Evolutionary conservation across 768 basidiomycete species (phyloP), one percentile per base, ranked within the genome.

Genomic region (Pulveroboletus sp.): DNA sequence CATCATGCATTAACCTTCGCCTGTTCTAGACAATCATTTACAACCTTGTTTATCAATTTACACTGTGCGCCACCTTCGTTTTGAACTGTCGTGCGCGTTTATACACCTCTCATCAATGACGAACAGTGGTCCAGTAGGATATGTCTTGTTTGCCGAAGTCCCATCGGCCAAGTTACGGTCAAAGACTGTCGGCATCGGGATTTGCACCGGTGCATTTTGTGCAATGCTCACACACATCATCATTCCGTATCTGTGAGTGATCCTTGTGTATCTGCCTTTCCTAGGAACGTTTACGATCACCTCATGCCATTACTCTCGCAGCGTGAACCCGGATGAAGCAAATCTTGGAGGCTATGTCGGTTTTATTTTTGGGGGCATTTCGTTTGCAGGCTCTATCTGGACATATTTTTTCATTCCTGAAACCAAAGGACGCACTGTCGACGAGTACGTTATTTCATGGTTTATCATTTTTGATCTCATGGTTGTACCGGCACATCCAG

Each of bases 141-240:
- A 56, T 19, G 60, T 62, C 45, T 56, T 62, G 34, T 64, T 59
- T 44, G 55, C 62, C 2, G 65, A 65, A 35, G 52, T 65, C 25
- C 62, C 65, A 13, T 64, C 64, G 11, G 55, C 63, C 29, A 65
- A 65, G 45, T 50, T 66, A 9, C 59, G 65, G 23, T 66, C 63
- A n/a, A 65, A 62, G 47, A 67, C 62, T 25, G 57, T 64, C n/a
- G 60, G 65, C 1, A 53, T 62, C 9, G 57, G 65, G 2, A 57
- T 62, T 6, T 64, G 51, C 51, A 59, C 53, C 29, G 62, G 57
- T 29, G 59, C 59, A 20, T 47, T 66, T 3, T 64, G 55, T 10
- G 44, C 47, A 11, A 55, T 66, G 59, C 19, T 65, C 1, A 47
- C 49, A 35, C 64, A 55, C 49, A 64, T 62, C 16, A 37, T 56